Evolutionary conservation across 352 stramenopile genomes (phyloP), one percentile per base, ranked within the genome.

Genomic region (Aphanomyces invadans): DNA sequence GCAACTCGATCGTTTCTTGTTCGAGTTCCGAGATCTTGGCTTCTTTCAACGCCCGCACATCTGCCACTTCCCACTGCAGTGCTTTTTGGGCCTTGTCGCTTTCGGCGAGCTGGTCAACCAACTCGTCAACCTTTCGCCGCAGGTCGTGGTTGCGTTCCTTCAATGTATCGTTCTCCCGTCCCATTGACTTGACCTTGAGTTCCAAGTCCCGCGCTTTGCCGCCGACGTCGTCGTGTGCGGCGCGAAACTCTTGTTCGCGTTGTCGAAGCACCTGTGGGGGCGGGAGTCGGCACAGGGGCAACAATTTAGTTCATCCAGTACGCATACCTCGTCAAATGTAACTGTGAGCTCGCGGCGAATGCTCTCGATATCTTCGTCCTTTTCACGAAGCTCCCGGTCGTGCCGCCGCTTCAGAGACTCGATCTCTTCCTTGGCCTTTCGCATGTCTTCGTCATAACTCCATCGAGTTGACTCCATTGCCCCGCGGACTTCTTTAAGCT

Each of bases 381-480:
- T 83, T 26, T 93, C 83, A 15, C 82, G 74, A 48, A 94, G 19
- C 31, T 80, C 68, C 0, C 78, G 68, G 32, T 92, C 83, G 29
- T 71, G 65, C 28, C 76, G 78, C 36, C 81, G 74, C 68, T 78
- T 78, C 23, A 56, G 63, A 7, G 73, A 69, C 66, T 90, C 83
- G 62, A 87, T 71, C 9, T 86, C 77, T 66, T 92, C 82, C 53
- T 87, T 74, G 32, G 77, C 73, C 0, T 76, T 75, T 17, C 78
- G 78, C 69, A 89, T 59, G 44, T 86, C 79, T 19, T 90, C 84
- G 63, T 95, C 85, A 48, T 90, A 88, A 31, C 84, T 80, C 81
- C 81, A 93, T 19, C 76, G 77, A 32, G 76, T 73, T 19, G 77
- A 76, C 63, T 93, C 83, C 72, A 90, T 81, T 67, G 88, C 79